Evolutionary conservation across 768 basidiomycete genomes (phyloP), one percentile per base, ranked within the genome.

Genomic region (Melanogaster broomeanus): DNA sequence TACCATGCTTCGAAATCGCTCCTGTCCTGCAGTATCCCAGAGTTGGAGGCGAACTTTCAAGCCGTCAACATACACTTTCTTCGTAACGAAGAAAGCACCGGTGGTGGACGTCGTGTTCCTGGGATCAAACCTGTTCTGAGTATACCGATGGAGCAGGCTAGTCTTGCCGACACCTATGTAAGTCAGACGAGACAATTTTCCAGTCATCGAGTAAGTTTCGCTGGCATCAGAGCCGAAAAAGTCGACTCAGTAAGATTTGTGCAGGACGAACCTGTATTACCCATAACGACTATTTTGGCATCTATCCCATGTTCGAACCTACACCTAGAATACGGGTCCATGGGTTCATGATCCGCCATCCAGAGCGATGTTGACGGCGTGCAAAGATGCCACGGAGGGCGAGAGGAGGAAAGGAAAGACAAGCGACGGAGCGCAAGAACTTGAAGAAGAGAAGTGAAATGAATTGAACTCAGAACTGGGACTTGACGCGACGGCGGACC

Each of bases 261-360:
- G 40, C 33, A 42, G 31, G 45, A 61, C 77, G 52, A 48, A 80
- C 82, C 81, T 61, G 76, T 77, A 71, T 88, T 93, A 75, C 90
- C 92, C 88, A 94, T 92, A 62, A 96, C 84, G 67, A 96, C 93
- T 69, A 95, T 90, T 83, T 95, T 95, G 69, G 89, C 90, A 77
- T 96, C 93, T 71, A 95, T 79, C 61, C 88, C 88, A 59, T 86
- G 85, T 65, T 91, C 89, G 69, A 84, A 89, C 72, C 83, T 79
- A 66, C 83, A 78, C 68, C 79, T 71, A 45, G 77, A 71, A 70
- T 87, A 88, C 43, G 84, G 84, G 70, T 87, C 84, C 75, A 83
- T 76, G 64, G 70, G 72, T 45, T 76, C 72, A 69, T 81, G 80
- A 61, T 82, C 80, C 59, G 78, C 72, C 84, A 84, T 87, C 62